These are phyloP conservation scores for Vanderwaltozyma tropicalis DNA, from an alignment of 805 yeast species.

Conservation along the genomic window DNA sequence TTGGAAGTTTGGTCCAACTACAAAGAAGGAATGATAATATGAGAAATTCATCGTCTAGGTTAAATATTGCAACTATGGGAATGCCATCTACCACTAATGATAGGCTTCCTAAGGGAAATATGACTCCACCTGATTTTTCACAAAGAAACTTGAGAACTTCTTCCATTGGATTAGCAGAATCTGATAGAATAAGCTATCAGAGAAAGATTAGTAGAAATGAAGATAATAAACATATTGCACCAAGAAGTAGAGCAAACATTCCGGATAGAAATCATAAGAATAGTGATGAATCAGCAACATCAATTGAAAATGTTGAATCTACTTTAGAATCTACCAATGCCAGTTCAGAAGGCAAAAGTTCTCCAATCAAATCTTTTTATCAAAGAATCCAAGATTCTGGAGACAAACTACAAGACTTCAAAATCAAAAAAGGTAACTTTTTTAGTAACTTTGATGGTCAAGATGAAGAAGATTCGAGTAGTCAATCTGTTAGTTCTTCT, in stretches of 20 bases:
- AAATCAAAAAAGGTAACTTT: constrained; percentile 7
- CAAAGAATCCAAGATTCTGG: background rate
- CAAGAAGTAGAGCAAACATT: background rate
- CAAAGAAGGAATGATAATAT: constrained; percentile 3
- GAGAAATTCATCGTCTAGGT: constrained; percentile 1
- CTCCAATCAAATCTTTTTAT: constrained; percentile 1
- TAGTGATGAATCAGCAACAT: too few species aligned
- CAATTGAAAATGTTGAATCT: too few species aligned
- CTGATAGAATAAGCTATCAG: background rate
- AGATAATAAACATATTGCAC: background rate
- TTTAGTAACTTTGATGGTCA: constrained; percentile 9
- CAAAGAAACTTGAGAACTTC: constrained; percentile 1
- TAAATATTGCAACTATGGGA: constrained; percentile 1
- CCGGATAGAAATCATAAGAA: too few species aligned
- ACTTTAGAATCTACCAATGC: background rate
- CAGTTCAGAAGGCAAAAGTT: background rate
- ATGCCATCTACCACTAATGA: constrained; percentile 5
- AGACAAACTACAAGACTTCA: background rate
- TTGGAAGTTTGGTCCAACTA: constrained; percentile 4
- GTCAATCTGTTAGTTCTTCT: constrained; percentile 6
- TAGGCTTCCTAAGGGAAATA: constrained; percentile 4
- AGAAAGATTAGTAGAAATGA: constrained; percentile 1
- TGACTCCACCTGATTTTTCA: background rate
- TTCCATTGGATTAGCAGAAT: constrained; percentile 1
- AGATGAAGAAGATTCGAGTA: constrained; percentile 5